Evolutionary conservation across 208 protist genomes (phyloP).

Genomic region (Blechomonas ayalai): DNA sequence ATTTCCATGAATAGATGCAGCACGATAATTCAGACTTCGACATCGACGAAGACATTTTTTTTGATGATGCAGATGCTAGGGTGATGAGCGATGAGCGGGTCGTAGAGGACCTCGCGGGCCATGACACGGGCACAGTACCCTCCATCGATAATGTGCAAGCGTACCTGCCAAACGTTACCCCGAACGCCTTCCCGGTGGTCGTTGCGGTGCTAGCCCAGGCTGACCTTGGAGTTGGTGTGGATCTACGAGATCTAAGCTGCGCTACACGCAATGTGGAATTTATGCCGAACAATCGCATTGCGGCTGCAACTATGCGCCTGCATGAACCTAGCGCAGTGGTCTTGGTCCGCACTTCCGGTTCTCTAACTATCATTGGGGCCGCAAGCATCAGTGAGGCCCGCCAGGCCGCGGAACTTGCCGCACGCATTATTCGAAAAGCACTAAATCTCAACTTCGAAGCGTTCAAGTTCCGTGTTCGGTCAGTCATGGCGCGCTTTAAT

Average conservation of each 20-base stretch:
- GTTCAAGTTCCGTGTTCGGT: constrained; percentile 77
- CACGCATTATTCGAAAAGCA: constrained; percentile 80
- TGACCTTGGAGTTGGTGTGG: constrained; percentile 51
- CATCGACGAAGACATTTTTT: constrained; percentile 23
- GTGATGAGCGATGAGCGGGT: constrained; percentile 1
- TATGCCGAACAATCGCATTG: constrained; percentile 49
- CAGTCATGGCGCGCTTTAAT: constrained; percentile 79
- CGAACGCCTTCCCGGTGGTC: constrained; percentile 60
- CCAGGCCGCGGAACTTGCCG: constrained; percentile 79
- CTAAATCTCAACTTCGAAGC: constrained; percentile 47
- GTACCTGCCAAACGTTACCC: constrained; percentile 62
- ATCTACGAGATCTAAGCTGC: constrained; percentile 75
- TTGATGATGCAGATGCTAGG: constrained; percentile 3
- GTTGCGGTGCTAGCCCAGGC: constrained; percentile 74
- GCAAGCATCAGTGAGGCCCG: constrained; percentile 66
- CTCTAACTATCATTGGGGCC: constrained; percentile 70
- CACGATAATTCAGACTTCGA: too few species aligned
- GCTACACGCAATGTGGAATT: constrained; percentile 84
- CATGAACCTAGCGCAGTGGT: constrained; percentile 71
- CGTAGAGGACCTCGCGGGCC: constrained; percentile 3
- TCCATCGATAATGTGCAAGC: constrained; percentile 32
- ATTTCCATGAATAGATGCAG: too few species aligned
- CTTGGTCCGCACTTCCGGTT: constrained; percentile 68
- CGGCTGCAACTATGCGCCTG: constrained; percentile 74
- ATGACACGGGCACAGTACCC: constrained; percentile 9